Evolutionary conservation across 2,329 filamentous ascomycete genomes (phyloP), one percentile per base, ranked within the genome.

Genomic region (Aspergillus sp.): DNA sequence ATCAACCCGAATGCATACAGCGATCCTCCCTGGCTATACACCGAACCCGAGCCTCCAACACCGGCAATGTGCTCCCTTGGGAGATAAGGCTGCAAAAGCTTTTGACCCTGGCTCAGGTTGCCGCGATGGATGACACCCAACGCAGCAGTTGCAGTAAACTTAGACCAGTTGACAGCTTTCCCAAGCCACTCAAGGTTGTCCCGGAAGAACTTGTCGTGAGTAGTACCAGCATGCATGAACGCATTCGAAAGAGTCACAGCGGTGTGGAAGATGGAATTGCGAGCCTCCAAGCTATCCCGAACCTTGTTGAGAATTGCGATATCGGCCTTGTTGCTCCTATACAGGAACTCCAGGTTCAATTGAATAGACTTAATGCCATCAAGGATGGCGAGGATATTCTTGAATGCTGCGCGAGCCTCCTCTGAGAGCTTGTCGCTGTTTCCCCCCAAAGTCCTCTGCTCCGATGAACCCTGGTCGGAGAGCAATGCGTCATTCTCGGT

Each of bases 81-180:
- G 7, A 98, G 82, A 63, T 98, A 98, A 3, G 93, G 93, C 62
- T 95, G 90, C 12, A 98, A 79, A 2, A 98, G 80, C 73, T 95
- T 95, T 63, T 90, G 84, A 1, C 90, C 93, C 63, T 98, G 91
- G 20, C 86, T 87, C 50, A 98, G 77, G 68, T 98, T 98, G 48
- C 93, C 93, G 41, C 90, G 86, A 69, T 98, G 93, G 53, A 98
- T 96, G 45, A 97, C 93, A 68, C 93, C 93, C 5, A 98, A 77
- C 6, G 93, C 93, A 48, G 93, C 93, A 4, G 93, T 98, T 12
- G 93, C 93, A 0, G 93, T 96, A 67, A 98, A 98, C 68, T 98
- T 98, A 52, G 90, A 96, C 93, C 93, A 98, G 74, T 98, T 98
- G 43, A 97, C 90, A 22, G 93, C 93, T 75, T 97, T 98, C 51